Base-by-base conservation (phyloP, 495 filamentous ascomycete species). In the Corynascus novoguineensis region DNA sequence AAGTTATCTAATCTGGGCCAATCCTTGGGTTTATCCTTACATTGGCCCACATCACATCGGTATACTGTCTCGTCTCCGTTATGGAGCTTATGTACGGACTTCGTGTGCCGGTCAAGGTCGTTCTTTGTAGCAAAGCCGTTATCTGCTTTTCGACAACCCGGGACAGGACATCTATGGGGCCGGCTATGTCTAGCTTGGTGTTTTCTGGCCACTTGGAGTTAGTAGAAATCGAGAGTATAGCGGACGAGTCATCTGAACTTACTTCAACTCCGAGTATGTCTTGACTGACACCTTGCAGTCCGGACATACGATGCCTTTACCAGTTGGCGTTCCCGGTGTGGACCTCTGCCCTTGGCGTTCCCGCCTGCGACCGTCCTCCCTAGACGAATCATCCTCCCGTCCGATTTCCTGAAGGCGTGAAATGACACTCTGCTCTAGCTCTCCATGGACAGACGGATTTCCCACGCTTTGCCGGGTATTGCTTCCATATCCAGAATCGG, bases 1-100 rank as follows among this genome's bases (percentile, higher is more conserved):
- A 97, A 98, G 61, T 98, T 98, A 69, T 98, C 93, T 50, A 87
- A 69, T 8, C 93, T 83, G 10, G 89, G 91, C 89, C 92, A 97
- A 41, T 79, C 75, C 72, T 97, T 97, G 17, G 78, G 73, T 51
- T 81, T 84, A 21, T 79, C 83, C 27, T 75, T 76, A 62, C 92
- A 95, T 49, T 73, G 67, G 44, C 71, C 77, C 6, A 86, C 77
- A 53, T 75, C 73, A 64, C 91, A 96, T 59, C 80, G 79, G 59
- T 83, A 96, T 17, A 78, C 79, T 61, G 84, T 81, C 31, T 78
- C 78, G 41, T 72, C 69, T 10, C 70, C 74, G 14, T 75, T 59
- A 63, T 89, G 85, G 17, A 88, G 74, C 14, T 78, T 61, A 66
- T 93, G 88, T 14, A 88, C 81, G 48, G 83, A 86, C 60, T 83